Evolutionary conservation across 2,329 filamentous ascomycete genomes (phyloP), one percentile per base, ranked within the genome.

Genomic region (Hypoxylon sp.): DNA sequence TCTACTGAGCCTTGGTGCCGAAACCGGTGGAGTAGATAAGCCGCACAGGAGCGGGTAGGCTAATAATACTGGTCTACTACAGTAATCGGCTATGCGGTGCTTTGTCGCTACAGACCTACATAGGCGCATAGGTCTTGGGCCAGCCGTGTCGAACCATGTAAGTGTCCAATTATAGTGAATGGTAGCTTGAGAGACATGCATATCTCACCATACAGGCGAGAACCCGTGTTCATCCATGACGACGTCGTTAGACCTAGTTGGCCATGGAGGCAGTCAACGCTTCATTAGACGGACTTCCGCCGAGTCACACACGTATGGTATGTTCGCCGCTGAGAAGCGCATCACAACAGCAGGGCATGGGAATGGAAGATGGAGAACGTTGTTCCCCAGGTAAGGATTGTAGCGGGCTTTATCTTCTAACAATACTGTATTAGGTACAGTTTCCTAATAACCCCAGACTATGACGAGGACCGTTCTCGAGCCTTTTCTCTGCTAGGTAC

Each of bases 241-340:
- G 31, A 40, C 48, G 26, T 46, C 27, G 35, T 54, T 20, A 26
- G 46, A 45, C 29, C 51, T 27, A 52, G 45, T 54, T 57, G 41
- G 40, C 26, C 35, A 41, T 8, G 50, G 33, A 48, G 18, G 48
- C 23, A 33, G 53, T 38, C 11, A 58, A 11, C 23, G 46, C 27
- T 51, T 54, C 35, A 41, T 53, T 38, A 47, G 27, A 63, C 65
- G 64, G 67, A 70, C 60, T 67, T 69, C 67, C 63, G 66, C 55
- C 57, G 52, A 48, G 49, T 41, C 55, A 60, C 48, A 49, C 47
- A 46, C 17, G 46, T 49, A 55, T 60, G 40, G 43, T 41, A 57
- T 46, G 60, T 60, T 62, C 47, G 56, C 65, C 59, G 55, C 65
- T 57, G 65, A 69, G 52, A 49, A 65, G 55, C 64, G 65, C 66